Conservation (phyloP, 1,139 yeast genomes). For the Lodderomyces margitis region DNA sequence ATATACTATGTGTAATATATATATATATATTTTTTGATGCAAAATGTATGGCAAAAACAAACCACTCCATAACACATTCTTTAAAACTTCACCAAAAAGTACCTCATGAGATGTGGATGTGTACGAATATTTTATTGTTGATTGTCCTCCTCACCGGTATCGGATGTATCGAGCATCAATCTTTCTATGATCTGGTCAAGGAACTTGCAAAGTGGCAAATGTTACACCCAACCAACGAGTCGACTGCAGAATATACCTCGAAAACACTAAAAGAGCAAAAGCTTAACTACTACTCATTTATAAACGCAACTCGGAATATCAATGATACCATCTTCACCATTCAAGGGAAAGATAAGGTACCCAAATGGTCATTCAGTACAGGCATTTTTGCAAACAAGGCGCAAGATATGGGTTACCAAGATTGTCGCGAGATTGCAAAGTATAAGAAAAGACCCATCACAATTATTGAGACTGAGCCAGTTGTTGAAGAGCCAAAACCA, state of each 20-base stretch:
- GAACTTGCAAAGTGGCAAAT: constrained; percentile 11
- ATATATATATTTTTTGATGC: background rate
- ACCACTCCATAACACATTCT: background rate
- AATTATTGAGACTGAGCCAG: background rate
- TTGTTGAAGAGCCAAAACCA: background rate
- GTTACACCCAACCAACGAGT: background rate
- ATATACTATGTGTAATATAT: background rate
- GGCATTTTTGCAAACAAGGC: constrained; percentile 13
- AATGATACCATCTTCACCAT: constrained; percentile 2
- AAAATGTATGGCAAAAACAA: background rate
- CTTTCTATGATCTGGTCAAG: constrained; percentile 8
- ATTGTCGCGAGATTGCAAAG: constrained; percentile 6
- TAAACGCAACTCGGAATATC: background rate
- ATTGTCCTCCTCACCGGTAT: background rate
- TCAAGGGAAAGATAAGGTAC: constrained; percentile 7
- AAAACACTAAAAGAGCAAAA: background rate
- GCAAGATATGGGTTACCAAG: constrained; percentile 6
- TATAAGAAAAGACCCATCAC: constrained; percentile 6
- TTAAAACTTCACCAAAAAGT: background rate
- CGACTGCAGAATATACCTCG: background rate
- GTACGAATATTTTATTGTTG: background rate
- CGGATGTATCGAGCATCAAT: background rate
- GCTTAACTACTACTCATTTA: background rate
- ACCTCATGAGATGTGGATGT: background rate
- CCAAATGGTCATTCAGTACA: constrained; percentile 13